A percentile compares a stretch with the other conserved stretches of the same genome.
phyloP scores from a whole-genome alignment of 2,329 filamentous ascomycete species.

The Colletotrichum sp. region DNA sequence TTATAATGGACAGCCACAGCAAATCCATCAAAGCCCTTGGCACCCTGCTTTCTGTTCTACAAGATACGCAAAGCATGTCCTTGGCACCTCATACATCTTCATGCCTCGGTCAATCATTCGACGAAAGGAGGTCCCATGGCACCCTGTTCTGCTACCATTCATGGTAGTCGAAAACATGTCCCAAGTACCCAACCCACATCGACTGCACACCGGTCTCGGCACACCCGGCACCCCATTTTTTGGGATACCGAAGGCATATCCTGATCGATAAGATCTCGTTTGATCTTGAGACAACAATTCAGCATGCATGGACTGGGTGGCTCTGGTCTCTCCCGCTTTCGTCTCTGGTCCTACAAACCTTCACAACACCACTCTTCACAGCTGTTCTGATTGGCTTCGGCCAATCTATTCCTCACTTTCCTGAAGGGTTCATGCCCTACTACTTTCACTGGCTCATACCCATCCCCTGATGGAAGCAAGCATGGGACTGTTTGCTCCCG shows the following conservation, averaged over 20 bases:
- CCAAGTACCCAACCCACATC: neutral
- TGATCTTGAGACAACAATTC: neutral
- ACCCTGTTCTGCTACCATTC: neutral
- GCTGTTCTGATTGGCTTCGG: neutral
- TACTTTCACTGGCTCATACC: neutral
- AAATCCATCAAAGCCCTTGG: neutral
- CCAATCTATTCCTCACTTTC: neutral
- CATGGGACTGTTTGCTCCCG: neutral
- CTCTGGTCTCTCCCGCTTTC: fast-evolving
- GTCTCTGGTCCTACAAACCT: neutral
- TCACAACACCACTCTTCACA: neutral
- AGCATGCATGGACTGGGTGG: neutral
- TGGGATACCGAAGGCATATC: neutral
- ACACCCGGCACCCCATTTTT: neutral
- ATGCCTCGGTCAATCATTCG: neutral
- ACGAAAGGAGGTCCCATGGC: neutral
- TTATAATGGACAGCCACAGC: neutral
- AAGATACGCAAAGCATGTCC: neutral
- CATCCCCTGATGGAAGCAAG: neutral
- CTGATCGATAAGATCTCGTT: neutral
- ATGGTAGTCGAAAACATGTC: neutral
- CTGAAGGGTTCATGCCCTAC: neutral
- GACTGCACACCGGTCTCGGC: neutral
- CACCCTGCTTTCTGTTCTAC: neutral
- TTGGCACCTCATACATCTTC: neutral